Evolutionary conservation across 805 yeast species (phyloP).

Genomic region (Metschnikowia matae): DNA sequence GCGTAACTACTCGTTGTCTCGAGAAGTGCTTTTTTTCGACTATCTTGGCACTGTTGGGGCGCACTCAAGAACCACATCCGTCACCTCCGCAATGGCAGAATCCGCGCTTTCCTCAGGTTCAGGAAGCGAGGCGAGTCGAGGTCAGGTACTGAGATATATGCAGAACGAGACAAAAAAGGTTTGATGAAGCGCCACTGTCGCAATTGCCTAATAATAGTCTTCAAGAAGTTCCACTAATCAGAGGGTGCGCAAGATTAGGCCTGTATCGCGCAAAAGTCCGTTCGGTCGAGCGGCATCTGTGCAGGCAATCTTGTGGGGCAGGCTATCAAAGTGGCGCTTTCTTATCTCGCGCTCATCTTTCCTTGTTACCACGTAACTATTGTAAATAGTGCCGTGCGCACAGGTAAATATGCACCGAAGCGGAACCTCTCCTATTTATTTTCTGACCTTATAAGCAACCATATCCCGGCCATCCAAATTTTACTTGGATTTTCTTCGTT

Average conservation of each 20-base stretch:
- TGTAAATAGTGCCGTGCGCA: conserved; percentile 6
- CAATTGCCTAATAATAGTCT: neutral
- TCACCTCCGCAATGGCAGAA: neutral
- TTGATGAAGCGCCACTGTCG: neutral
- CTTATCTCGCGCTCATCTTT: conserved; percentile 2
- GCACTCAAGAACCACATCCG: neutral
- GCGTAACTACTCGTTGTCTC: neutral
- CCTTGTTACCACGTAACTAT: neutral
- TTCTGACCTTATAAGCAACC: neutral
- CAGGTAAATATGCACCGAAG: conserved; percentile 4
- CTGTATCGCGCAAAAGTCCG: conserved; percentile 1
- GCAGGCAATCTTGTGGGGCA: conserved; percentile 5
- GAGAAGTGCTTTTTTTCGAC: neutral
- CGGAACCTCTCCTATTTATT: conserved; percentile 3
- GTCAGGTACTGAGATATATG: no score
- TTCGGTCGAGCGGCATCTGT: neutral
- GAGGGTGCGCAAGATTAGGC: neutral
- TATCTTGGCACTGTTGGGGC: neutral
- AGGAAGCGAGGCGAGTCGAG: no score
- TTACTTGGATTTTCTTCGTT: no score
- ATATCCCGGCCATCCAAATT: neutral
- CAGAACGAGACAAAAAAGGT: neutral
- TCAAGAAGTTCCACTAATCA: neutral
- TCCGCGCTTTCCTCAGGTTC: neutral
- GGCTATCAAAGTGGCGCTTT: conserved; percentile 2